Evolutionary conservation across 2,329 filamentous ascomycete genomes (phyloP), one percentile per base, ranked within the genome.

Genomic region (Fusarium sp.): DNA sequence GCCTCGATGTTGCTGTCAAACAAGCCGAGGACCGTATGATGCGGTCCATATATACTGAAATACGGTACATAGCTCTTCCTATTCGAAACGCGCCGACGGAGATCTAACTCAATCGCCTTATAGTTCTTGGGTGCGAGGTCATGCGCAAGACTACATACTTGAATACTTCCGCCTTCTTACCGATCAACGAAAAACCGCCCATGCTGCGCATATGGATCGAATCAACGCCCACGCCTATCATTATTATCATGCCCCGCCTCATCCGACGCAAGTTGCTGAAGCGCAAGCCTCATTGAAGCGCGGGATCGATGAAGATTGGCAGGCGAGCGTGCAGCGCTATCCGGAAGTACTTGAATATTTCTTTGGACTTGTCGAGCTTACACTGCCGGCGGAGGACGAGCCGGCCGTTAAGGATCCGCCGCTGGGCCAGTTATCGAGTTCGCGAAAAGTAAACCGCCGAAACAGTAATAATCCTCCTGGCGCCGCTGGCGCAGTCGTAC

Each of bases 271-370:
- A 75, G 86, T 94, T 55, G 82, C 85, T 41, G 85, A 87, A 60
- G 91, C 91, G 25, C 87, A 93, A 75, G 84, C 84, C 18, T 84
- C 86, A 51, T 84, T 93, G 65, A 93, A 93, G 80, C 86, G 88
- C 52, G 91, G 91, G 65, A 91, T 94, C 74, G 91, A 94, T 74
- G 90, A 92, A 67, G 92, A 94, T 81, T 95, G 92, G 92, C 87
- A 90, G 74, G 85, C 87, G 30, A 91, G 90, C 49, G 92, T 94
- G 41, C 87, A 93, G 74, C 86, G 90, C 57, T 95, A 94, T 74
- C 92, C 92, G 7, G 91, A 94, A 77, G 90, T 94, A n/a, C 83
- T 95, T 57, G 90, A 94, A 79, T 94, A 94, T 79, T 94, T 92
- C 77, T 94, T 91, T 79, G 85, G 88, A 63, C 82, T 94, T 40